phyloP scores from a whole-genome alignment of 345 rosid genomes.

The Syzygium oleosum region DNA sequence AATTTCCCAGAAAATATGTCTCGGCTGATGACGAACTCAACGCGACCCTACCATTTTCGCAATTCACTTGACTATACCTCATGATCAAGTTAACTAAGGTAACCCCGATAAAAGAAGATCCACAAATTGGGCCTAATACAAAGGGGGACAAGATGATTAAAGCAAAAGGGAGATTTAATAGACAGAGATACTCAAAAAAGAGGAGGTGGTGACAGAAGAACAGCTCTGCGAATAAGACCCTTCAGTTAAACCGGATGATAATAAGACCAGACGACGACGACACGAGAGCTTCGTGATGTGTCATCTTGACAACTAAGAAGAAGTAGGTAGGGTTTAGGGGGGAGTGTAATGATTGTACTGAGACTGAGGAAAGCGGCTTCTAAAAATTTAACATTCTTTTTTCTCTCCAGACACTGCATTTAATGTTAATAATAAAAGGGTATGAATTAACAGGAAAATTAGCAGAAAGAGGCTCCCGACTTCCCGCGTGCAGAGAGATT shows the following conservation, averaged over 20 bases:
- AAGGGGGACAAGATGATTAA: neutral
- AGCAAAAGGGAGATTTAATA: neutral
- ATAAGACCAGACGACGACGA: neutral
- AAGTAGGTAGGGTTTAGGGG: constrained; percentile 11
- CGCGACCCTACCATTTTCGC: neutral
- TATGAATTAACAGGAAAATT: too few relatives aligned
- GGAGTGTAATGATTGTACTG: constrained; percentile 33
- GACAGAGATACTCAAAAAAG: neutral
- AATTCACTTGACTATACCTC: neutral
- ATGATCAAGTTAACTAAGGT: neutral
- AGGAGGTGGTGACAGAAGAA: neutral
- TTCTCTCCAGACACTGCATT: neutral
- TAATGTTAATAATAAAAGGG: neutral
- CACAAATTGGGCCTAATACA: neutral
- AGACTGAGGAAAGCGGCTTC: constrained; percentile 34
- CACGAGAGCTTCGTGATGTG: neutral
- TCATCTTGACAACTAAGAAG: neutral
- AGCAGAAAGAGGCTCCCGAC: too few relatives aligned
- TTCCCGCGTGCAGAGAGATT: too few relatives aligned
- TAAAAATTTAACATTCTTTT: neutral
- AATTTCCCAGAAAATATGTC: neutral
- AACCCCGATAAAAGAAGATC: neutral
- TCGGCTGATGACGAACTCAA: neutral
- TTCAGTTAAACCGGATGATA: neutral
- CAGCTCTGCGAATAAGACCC: neutral